Conservation (phyloP, 768 basidiomycete genomes). For the Chlorophyllum brunneum region DNA sequence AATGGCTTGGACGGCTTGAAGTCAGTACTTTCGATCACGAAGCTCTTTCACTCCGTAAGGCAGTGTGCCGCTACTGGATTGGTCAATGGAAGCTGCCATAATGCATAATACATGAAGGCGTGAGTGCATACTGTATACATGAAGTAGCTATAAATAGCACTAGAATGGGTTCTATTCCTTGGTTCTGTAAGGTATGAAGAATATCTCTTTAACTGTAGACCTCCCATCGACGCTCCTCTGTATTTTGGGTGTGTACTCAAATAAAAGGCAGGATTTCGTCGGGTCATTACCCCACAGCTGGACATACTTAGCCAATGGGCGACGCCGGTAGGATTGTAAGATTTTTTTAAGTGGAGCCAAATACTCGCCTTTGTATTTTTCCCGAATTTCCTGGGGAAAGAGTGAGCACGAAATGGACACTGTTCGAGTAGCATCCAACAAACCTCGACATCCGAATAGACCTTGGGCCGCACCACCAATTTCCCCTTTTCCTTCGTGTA, state of each 20-base stretch:
- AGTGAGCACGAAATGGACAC: neutral
- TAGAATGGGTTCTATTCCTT: too few species aligned
- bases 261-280: neutral
- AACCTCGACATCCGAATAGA: constrained; percentile 7
- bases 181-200: constrained; percentile 7
- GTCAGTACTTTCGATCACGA: constrained; percentile 45
- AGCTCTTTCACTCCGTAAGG: constrained; percentile 48
- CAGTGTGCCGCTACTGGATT: constrained; percentile 62
- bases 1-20: constrained; percentile 45
- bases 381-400: neutral
- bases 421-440: neutral
- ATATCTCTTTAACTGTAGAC: neutral
- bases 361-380: constrained; percentile 1
- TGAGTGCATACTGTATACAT: neutral
- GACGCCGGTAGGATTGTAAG: neutral
- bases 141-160: too few species aligned
- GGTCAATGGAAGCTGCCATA: constrained; percentile 25
- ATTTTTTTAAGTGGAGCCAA: neutral
- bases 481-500: neutral
- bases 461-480: neutral
- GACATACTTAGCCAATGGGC: neutral
- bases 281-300: neutral
- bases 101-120: neutral
- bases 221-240: neutral
- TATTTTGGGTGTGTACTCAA: neutral